Base-by-base conservation (phyloP, 768 basidiomycete genomes). In the Cystofilobasidium macerans region DNA sequence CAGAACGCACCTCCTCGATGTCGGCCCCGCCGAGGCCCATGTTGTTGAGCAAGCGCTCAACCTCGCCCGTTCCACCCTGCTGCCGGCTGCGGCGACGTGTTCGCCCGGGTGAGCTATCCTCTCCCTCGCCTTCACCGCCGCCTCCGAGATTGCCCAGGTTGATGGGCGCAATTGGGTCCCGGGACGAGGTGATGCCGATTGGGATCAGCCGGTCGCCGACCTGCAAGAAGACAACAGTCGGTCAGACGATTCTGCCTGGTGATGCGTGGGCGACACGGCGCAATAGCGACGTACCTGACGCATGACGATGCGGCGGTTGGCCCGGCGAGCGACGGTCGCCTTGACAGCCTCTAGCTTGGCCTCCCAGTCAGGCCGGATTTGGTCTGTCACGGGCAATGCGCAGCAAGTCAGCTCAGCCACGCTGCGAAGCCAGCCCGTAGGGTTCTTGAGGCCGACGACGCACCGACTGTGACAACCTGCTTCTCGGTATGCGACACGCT, bases 301-400 rank as follows among this genome's bases (percentile, higher is more conserved):
- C 92, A 99, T 98, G 63, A 99, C 87, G 75, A 98, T 94, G 53
- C 95, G 83, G 72, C 95, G 81, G 74, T 94, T 93, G 12, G 95
- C 95, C 32, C 93, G 86, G 67, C 95, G 83, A n/a, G 89, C 85
- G 40, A 91, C 93, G n/a, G 89, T 86, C 36, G 95, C 94, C 65
- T 88, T 86, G 51, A 98, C 90, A 42, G 91, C 86, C 56, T 89
- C 91, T 43, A 98, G 78, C 76, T 98, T 97, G 48, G 86, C 83
- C 79, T 98, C 93, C 95, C 95, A 98, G 75, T 98, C 94, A 1
- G 95, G 94, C 61, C 92, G 87, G 67, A 98, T 92, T 77, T 91
- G 86, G 79, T 99, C 95, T 94, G 70, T 24, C 61, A 71, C 58
- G 8, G 5, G 18, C 16, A 12, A 12, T n/a, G 60, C 54, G 20